A percentile compares a stretch with the other conserved stretches of the same genome.
Evolutionary conservation across 495 filamentous ascomycete species (phyloP).

Genomic region (Neurospora discreta): DNA sequence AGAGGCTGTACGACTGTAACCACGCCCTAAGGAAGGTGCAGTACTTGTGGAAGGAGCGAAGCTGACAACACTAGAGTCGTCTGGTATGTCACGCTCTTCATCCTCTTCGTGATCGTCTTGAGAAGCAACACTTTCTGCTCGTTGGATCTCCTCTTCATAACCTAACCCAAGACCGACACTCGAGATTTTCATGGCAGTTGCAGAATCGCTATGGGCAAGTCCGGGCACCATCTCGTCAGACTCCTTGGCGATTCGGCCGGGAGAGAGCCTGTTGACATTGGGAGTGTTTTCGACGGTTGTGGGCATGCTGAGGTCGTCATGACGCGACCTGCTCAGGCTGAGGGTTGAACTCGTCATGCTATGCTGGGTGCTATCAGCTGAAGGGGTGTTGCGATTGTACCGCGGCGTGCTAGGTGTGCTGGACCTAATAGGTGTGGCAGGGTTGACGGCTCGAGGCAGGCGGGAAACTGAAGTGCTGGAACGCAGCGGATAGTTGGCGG

Average conservation of each 20-base stretch:
- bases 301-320: conserved; percentile 12
- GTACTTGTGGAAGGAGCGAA: conserved; percentile 1
- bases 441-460: conserved; percentile 18
- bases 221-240: neutral
- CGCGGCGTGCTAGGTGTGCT: conserved; percentile 10
- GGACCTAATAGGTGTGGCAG: conserved; percentile 19
- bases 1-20: conserved; percentile 7
- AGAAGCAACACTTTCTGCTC: conserved; percentile 10
- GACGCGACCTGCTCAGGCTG: conserved; percentile 15
- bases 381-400: conserved; percentile 18
- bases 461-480: conserved; percentile 21
- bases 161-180: neutral
- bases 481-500: conserved; percentile 14
- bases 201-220: neutral
- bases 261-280: conserved; percentile 5
- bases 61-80: conserved; percentile 11
- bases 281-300: conserved; percentile 16
- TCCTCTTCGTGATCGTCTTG: neutral
- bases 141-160: neutral
- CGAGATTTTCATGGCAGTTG: neutral
- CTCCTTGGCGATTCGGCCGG: neutral
- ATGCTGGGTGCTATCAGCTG: conserved; percentile 23
- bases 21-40: conserved; percentile 6
- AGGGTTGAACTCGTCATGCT: conserved; percentile 25
- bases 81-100: neutral